These are phyloP conservation scores for Xylaria multiplex DNA, from an alignment of 2,329 filamentous ascomycete species.

Conservation along the genomic window DNA sequence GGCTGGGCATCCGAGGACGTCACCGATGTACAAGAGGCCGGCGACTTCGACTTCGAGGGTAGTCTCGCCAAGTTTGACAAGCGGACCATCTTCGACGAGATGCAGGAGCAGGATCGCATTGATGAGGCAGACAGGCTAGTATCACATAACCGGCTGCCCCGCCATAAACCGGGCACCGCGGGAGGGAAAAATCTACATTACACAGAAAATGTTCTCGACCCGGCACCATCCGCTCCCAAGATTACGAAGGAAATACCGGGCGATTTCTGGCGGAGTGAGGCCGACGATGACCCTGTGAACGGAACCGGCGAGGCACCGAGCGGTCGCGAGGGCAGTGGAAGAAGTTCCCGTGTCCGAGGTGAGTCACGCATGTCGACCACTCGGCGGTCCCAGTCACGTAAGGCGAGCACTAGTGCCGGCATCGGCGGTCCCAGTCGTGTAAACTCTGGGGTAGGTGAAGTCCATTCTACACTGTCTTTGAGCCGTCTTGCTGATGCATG, in stretches of 20 bases:
- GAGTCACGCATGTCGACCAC: slow-evolving; percentile 63
- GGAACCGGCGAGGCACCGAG: slow-evolving; percentile 58
- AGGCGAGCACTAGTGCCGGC: slow-evolving; percentile 57
- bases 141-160: slow-evolving; percentile 78
- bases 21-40: slow-evolving; percentile 91
- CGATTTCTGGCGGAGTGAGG: slow-evolving; percentile 79
- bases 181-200: slow-evolving; percentile 92
- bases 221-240: slow-evolving; percentile 55
- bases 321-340: slow-evolving; percentile 62
- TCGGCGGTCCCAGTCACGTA: slow-evolving; percentile 66
- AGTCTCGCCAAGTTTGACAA: slow-evolving; percentile 97
- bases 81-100: slow-evolving; percentile 88
- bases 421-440: slow-evolving; percentile 40
- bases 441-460: slow-evolving; percentile 57
- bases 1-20: slow-evolving; percentile 97
- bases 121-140: slow-evolving; percentile 93
- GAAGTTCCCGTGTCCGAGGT: slow-evolving; percentile 60
- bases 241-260: slow-evolving; percentile 52
- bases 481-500: slow-evolving; percentile 19
- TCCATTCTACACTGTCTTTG: neutral
- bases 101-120: slow-evolving; percentile 85
- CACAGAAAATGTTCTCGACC: slow-evolving; percentile 88
- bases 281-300: slow-evolving; percentile 66
- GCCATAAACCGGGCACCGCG: slow-evolving; percentile 73
- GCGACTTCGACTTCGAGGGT: slow-evolving; percentile 92